A percentile compares a stretch with the other conserved stretches of the same genome.
Evolutionary conservation across 73 alveolate genomes (phyloP).

Genomic region (Durusdinium trenchii): DNA sequence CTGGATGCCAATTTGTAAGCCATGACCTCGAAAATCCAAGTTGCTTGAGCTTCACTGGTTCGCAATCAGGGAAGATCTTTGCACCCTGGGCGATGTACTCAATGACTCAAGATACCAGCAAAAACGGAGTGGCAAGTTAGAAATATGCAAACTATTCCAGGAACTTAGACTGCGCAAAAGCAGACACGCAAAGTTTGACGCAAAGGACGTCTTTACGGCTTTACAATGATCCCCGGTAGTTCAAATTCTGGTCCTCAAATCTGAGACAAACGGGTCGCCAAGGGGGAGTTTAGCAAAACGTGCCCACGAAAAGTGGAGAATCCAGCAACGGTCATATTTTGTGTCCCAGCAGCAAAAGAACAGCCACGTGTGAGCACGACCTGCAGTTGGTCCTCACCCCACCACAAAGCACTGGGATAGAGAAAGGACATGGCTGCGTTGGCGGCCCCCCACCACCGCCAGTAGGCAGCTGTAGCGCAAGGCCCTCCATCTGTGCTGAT

Average conservation of each 20-base stretch:
- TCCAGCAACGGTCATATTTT: neutral
- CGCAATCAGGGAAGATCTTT: constrained; percentile 49
- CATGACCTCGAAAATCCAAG: neutral
- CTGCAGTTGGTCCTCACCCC: constrained; percentile 91
- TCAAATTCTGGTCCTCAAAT: neutral
- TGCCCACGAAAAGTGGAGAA: neutral
- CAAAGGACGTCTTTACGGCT: no score
- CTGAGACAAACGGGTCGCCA: neutral
- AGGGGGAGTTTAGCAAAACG: neutral
- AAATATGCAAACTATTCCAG: no score
- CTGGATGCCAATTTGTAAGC: neutral
- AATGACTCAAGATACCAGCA: no score
- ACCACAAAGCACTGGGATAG: constrained; percentile 75
- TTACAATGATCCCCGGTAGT: neutral
- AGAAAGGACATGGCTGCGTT: constrained; percentile 60
- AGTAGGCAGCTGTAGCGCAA: constrained; percentile 23
- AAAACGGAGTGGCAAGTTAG: no score
- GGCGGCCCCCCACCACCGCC: constrained; percentile 53
- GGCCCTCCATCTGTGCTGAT: constrained; percentile 47
- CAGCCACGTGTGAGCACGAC: constrained; percentile 90
- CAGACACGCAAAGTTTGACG: no score
- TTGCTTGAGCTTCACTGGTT: constrained; percentile 13
- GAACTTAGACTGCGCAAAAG: no score
- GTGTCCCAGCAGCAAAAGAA: constrained; percentile 10
- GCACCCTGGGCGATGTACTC: constrained; percentile 16